Percentiles rank a stretch among this genome's conserved stretches.
Evolutionary conservation across 2,329 filamentous ascomycete genomes (phyloP).

Genomic region (Helotiales sp.): DNA sequence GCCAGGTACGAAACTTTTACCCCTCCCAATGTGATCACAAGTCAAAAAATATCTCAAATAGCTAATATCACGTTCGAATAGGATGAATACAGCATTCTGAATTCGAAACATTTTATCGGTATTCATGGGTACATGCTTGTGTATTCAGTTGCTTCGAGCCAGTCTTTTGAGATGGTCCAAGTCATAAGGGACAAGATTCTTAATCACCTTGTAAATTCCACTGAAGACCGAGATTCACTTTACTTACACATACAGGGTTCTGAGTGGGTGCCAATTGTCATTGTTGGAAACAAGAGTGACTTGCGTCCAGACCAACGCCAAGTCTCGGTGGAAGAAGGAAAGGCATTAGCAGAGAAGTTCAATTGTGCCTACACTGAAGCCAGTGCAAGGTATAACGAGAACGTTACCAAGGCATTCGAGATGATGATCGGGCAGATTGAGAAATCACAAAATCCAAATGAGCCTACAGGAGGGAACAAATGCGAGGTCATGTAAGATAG

Average conservation of each 20-base stretch:
- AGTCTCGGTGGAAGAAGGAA: slow-evolving; percentile 82
- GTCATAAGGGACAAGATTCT: slow-evolving; percentile 97
- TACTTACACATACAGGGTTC: slow-evolving; percentile 62
- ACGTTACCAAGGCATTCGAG: slow-evolving; percentile 90
- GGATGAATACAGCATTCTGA: slow-evolving; percentile 98
- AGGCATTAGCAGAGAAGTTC: slow-evolving; percentile 80
- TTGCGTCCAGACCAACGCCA: slow-evolving; percentile 90
- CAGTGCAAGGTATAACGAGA: slow-evolving; percentile 90
- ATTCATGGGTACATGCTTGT: slow-evolving; percentile 99
- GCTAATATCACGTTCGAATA: slow-evolving; percentile 38
- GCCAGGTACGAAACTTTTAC: slow-evolving; percentile 61
- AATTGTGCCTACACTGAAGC: slow-evolving; percentile 94
- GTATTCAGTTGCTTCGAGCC: slow-evolving; percentile 92
- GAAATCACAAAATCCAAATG: slow-evolving; percentile 86
- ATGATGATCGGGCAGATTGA: slow-evolving; percentile 93
- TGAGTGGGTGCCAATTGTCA: slow-evolving; percentile 87
- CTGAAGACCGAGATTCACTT: neutral
- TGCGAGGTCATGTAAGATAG: slow-evolving; percentile 74
- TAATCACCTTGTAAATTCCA: slow-evolving; percentile 78
- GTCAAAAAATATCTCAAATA: neutral
- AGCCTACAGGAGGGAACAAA: slow-evolving; percentile 77
- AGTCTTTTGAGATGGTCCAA: slow-evolving; percentile 96
- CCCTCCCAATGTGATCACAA: slow-evolving; percentile 12
- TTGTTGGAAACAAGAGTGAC: slow-evolving; percentile 97
- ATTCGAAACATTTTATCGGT: slow-evolving; percentile 98